Percentiles rank a stretch among this genome's conserved stretches.
These are phyloP conservation scores for Aspergillus egyptiacus DNA, from an alignment of 495 filamentous ascomycete species.

Conservation along the genomic window DNA sequence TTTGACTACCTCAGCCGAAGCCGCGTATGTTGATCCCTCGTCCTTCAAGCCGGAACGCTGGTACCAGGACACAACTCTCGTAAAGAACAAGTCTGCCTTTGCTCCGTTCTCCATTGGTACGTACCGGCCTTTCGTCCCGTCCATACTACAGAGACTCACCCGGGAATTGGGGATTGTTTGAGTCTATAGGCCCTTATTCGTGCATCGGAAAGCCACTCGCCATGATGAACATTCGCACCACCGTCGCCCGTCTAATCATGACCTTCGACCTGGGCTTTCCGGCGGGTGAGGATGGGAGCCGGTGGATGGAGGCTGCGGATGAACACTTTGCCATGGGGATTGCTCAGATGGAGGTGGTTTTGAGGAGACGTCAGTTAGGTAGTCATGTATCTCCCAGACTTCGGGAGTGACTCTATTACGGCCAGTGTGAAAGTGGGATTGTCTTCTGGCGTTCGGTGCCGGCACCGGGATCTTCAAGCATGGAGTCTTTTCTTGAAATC, in stretches of 20 bases:
- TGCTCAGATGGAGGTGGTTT: no score
- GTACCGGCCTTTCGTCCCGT: background rate
- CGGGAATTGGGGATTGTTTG: background rate
- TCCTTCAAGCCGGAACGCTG: conserved; percentile 54
- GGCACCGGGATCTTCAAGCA: no score
- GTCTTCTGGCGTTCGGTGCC: no score
- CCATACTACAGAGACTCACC: background rate
- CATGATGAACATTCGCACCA: conserved; percentile 23
- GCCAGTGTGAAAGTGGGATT: no score
- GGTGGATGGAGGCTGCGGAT: no score
- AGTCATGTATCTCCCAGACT: no score
- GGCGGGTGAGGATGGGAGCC: background rate
- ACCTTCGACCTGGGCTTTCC: conserved; percentile 25
- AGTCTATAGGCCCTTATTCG: conserved; percentile 13
- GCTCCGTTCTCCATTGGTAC: conserved; percentile 2
- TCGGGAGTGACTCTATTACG: no score
- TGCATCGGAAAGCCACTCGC: conserved; percentile 29
- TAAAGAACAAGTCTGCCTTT: conserved; percentile 13
- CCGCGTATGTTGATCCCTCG: background rate
- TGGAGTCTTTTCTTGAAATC: no score
- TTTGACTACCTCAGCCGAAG: background rate
- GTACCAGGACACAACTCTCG: conserved; percentile 27
- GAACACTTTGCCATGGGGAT: no score
- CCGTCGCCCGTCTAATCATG: conserved; percentile 17
- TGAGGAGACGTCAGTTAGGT: no score